phyloP scores from a whole-genome alignment of 2,329 filamentous ascomycete species.

The Tolypocladium guangdongense region DNA sequence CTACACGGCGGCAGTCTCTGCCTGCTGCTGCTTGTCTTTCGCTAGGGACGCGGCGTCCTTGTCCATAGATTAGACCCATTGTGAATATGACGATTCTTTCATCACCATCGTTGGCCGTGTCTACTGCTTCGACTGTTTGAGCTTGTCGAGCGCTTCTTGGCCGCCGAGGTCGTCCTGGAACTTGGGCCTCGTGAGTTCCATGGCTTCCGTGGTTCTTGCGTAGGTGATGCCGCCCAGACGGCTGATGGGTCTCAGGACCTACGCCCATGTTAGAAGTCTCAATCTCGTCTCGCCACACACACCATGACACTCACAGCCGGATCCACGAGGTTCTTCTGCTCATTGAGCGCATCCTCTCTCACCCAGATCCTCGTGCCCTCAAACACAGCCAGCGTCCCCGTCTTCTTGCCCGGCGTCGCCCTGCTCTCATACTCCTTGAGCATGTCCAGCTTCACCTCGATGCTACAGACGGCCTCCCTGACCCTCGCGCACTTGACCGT shows the following conservation, averaged over 20 bases:
- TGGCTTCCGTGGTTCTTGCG: slow-evolving; percentile 53
- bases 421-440: slow-evolving; percentile 67
- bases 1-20: neutral
- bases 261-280: neutral
- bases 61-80: neutral
- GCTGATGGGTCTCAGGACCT: slow-evolving; percentile 64
- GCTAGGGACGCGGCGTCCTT: neutral
- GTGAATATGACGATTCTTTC: neutral
- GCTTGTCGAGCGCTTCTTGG: slow-evolving; percentile 43
- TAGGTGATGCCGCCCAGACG: slow-evolving; percentile 84
- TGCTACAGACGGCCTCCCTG: slow-evolving; percentile 68
- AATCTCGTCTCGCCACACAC: neutral
- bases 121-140: slow-evolving; percentile 30
- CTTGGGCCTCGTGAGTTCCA: slow-evolving; percentile 59
- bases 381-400: slow-evolving; percentile 62
- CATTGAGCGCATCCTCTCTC: slow-evolving; percentile 76
- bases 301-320: slow-evolving; percentile 44
- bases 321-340: slow-evolving; percentile 64
- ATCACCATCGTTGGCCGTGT: neutral
- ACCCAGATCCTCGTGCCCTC: slow-evolving; percentile 74
- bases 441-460: slow-evolving; percentile 72
- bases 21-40: neutral
- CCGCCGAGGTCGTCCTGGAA: slow-evolving; percentile 41
- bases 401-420: slow-evolving; percentile 59
- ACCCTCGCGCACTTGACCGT: slow-evolving; percentile 64